These are phyloP conservation scores for Penicillium malachiteum DNA, from an alignment of 495 filamentous ascomycete species.

Conservation along the genomic window DNA sequence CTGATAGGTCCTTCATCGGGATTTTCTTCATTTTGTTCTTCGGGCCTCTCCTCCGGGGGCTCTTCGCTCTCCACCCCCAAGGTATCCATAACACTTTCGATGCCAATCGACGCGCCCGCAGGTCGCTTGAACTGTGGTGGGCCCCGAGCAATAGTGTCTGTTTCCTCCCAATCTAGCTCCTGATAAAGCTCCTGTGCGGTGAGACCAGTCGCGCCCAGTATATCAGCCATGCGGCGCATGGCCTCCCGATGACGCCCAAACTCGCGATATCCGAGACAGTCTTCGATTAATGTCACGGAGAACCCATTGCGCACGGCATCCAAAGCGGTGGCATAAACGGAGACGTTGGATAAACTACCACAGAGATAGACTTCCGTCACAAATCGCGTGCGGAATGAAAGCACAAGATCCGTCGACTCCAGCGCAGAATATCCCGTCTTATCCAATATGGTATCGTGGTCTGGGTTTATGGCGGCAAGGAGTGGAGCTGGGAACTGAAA, in stretches of 20 bases:
- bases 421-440: slow-evolving; percentile 92
- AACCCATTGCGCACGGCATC: slow-evolving; percentile 88
- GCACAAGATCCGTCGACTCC: slow-evolving; percentile 66
- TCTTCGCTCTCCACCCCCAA: slow-evolving; percentile 24
- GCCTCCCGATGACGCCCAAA: slow-evolving; percentile 71
- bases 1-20: slow-evolving; percentile 16
- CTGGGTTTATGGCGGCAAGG: slow-evolving; percentile 51
- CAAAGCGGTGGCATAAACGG: slow-evolving; percentile 87
- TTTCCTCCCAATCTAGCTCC: slow-evolving; percentile 49
- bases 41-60: not conserved
- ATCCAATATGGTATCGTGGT: slow-evolving; percentile 65
- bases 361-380: slow-evolving; percentile 92
- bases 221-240: slow-evolving; percentile 70
- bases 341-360: slow-evolving; percentile 83
- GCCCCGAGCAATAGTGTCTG: slow-evolving; percentile 37
- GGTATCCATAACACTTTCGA: slow-evolving; percentile 40
- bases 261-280: slow-evolving; percentile 84
- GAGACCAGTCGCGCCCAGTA: slow-evolving; percentile 69
- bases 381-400: slow-evolving; percentile 69
- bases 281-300: slow-evolving; percentile 78
- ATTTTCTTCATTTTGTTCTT: slow-evolving; percentile 12
- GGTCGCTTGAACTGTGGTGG: slow-evolving; percentile 16
- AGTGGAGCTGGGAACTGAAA: slow-evolving; percentile 65
- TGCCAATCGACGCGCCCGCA: slow-evolving; percentile 23
- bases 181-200: slow-evolving; percentile 58